These are phyloP conservation scores for Nothophaeocryptopus gaeumannii DNA, from an alignment of 2,329 filamentous ascomycete species.

Conservation along the genomic window DNA sequence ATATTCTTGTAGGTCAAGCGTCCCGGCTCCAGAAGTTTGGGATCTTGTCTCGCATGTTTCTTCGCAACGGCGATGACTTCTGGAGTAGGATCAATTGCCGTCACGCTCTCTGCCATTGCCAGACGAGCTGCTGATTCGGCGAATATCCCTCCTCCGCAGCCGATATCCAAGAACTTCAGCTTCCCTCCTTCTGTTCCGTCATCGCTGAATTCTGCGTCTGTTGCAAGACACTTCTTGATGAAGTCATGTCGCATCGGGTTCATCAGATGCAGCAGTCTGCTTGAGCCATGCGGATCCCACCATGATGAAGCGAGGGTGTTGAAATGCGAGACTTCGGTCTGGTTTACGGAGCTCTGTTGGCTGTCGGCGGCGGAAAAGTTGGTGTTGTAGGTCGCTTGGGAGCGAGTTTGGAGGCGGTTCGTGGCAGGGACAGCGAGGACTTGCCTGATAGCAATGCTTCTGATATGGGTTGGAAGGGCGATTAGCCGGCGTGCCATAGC, in stretches of 20 bases:
- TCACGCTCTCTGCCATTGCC: constrained; percentile 60
- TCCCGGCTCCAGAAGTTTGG: constrained; percentile 55
- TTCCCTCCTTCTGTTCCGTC: constrained; percentile 29
- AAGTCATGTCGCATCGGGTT: constrained; percentile 95
- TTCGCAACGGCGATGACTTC: constrained; percentile 73
- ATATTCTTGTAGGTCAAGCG: constrained; percentile 69
- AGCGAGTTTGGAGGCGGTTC: background rate
- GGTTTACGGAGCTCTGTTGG: constrained; percentile 58
- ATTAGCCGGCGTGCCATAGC: constrained; percentile 6
- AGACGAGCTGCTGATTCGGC: constrained; percentile 79
- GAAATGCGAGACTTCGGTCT: constrained; percentile 90
- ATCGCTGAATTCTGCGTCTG: constrained; percentile 40
- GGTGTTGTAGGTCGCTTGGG: constrained; percentile 24
- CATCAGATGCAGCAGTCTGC: constrained; percentile 92
- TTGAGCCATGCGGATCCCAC: constrained; percentile 96
- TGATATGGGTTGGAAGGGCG: constrained; percentile 9
- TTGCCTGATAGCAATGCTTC: constrained; percentile 9
- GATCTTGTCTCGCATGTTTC: constrained; percentile 72
- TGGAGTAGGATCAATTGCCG: constrained; percentile 74
- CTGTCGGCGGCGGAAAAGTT: constrained; percentile 10
- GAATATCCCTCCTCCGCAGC: constrained; percentile 95
- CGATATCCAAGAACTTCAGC: constrained; percentile 80
- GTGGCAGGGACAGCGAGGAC: constrained; percentile 1
- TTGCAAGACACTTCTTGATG: constrained; percentile 65
- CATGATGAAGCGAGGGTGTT: constrained; percentile 86